Conservation (phyloP, 2,329 filamentous ascomycete genomes). For the Colletotrichum destructivum region DNA sequence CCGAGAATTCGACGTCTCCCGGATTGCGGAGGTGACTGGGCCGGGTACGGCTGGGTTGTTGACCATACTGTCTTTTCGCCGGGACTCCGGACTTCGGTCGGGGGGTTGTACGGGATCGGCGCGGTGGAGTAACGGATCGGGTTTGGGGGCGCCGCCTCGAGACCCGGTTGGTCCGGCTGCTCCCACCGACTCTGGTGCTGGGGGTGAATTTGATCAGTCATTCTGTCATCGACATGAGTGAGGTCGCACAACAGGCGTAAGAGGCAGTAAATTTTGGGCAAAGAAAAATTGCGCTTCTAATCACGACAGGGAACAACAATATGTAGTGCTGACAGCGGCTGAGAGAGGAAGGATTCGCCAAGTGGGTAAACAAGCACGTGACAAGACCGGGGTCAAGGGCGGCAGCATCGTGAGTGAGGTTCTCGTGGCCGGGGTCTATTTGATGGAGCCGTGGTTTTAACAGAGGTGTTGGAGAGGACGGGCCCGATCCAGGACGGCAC, state of each 20-base stretch:
- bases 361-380: too few species aligned
- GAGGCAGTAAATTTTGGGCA: too few species aligned
- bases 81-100: not conserved
- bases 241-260: too few species aligned
- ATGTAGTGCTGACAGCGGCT: too few species aligned
- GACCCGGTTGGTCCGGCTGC: slow-evolving; percentile 17
- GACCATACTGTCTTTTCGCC: slow-evolving; percentile 4
- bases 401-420: too few species aligned
- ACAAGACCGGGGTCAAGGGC: too few species aligned
- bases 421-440: too few species aligned
- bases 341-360: too few species aligned
- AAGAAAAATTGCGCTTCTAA: not conserved
- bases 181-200: not conserved
- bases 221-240: not conserved
- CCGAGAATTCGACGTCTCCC: slow-evolving; percentile 39
- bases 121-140: slow-evolving; percentile 5
- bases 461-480: not conserved
- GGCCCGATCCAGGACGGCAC: not conserved
- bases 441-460: too few species aligned
- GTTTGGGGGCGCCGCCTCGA: slow-evolving; percentile 6
- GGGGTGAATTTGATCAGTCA: slow-evolving; percentile 1
- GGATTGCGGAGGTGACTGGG: not conserved
- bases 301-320: too few species aligned
- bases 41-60: not conserved
- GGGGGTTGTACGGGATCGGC: slow-evolving; percentile 17